Conservation (phyloP, 1,284 basidiomycete species). For the Marasmius tenuissimus region DNA sequence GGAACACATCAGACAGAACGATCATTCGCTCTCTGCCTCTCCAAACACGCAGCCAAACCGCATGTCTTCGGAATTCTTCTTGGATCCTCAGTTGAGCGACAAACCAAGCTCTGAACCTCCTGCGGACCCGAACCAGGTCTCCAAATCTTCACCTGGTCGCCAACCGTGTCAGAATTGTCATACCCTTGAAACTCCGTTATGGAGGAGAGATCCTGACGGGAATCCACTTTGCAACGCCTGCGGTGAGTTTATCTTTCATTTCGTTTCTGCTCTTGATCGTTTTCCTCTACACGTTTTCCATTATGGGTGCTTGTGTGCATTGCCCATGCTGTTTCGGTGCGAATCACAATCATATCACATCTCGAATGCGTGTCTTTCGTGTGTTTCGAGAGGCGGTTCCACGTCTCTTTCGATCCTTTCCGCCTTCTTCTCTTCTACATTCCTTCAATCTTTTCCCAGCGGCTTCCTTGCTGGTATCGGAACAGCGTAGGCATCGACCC, state of each 20-base stretch:
- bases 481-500: background rate
- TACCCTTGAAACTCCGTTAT: constrained; percentile 74
- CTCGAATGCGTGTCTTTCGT: constrained; percentile 28
- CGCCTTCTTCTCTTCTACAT: constrained; percentile 25
- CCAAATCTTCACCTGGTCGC: constrained; percentile 25
- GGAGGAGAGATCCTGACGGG: constrained; percentile 79
- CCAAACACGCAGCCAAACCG: background rate
- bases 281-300: constrained; percentile 28
- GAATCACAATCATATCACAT: constrained; percentile 28
- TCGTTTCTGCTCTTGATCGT: constrained; percentile 29
- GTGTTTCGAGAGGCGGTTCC: constrained; percentile 36
- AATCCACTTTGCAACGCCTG: constrained; percentile 85
- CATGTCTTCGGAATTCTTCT: background rate
- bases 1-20: background rate
- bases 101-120: background rate
- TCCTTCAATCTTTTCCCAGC: constrained; percentile 11
- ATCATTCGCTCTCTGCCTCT: background rate
- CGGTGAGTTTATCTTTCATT: constrained; percentile 56
- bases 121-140: constrained; percentile 13
- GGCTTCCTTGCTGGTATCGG: background rate
- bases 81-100: constrained; percentile 6
- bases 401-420: constrained; percentile 22
- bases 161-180: constrained; percentile 69
- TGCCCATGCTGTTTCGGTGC: constrained; percentile 8
- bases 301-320: constrained; percentile 19